phyloP scores from a whole-genome alignment of 371 early-diverging fungal species.

The Apophysomyces sp. region DNA sequence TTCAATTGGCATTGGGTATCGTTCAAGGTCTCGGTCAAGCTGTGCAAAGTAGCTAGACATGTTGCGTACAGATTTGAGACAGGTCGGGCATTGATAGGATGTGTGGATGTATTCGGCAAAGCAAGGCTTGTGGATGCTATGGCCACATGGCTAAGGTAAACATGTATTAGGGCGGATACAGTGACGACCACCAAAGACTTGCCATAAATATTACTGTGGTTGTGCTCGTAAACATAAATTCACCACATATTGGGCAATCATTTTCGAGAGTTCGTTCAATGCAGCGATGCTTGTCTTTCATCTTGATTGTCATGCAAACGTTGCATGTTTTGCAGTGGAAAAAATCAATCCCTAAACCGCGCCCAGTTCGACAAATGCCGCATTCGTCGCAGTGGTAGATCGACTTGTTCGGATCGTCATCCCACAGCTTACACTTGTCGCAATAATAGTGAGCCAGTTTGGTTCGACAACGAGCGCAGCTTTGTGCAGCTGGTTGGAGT shows the following conservation, averaged over 20 bases:
- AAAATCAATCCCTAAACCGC: conserved; percentile 75
- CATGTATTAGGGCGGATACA: not conserved
- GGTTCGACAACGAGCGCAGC: conserved; percentile 69
- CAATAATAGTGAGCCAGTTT: conserved; percentile 87
- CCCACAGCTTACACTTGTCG: conserved; percentile 90
- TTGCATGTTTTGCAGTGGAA: conserved; percentile 95
- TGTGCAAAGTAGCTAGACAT: conserved; percentile 79
- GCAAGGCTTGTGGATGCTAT: conserved; percentile 92
- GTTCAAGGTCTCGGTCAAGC: conserved; percentile 77
- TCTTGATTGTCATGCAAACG: conserved; percentile 81
- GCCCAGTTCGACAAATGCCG: conserved; percentile 91
- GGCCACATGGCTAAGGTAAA: conserved; percentile 80
- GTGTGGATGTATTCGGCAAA: conserved; percentile 78
- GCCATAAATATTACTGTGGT: conserved; percentile 85
- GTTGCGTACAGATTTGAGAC: conserved; percentile 89
- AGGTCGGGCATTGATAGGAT: conserved; percentile 96
- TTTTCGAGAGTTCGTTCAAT: conserved; percentile 89
- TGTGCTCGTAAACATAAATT: conserved; percentile 89
- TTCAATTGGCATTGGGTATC: conserved; percentile 89
- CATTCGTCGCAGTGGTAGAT: conserved; percentile 94
- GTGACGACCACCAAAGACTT: conserved; percentile 9
- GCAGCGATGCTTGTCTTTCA: conserved; percentile 84
- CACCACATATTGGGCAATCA: conserved; percentile 98
- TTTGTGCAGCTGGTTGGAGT: conserved; percentile 80
- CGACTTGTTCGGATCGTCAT: conserved; percentile 71